phyloP scores from a whole-genome alignment of 306 rosid genomes.

The Cicer pinnatifidum region DNA sequence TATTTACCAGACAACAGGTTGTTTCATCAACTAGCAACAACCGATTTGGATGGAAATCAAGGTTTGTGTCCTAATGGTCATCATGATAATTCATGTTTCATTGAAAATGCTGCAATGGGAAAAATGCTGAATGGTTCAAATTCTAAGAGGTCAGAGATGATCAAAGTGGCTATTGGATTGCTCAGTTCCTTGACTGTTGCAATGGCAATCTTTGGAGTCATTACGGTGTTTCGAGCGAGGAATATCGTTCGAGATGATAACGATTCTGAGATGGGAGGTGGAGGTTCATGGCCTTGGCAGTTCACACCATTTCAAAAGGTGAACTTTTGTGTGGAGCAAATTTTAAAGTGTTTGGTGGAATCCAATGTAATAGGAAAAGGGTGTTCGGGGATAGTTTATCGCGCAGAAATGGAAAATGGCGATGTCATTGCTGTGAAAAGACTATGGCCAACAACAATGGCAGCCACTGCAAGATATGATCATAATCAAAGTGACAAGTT shows the following conservation, averaged over 20 bases:
- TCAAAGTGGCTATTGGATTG: constrained; percentile 65
- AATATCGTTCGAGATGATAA: constrained; percentile 59
- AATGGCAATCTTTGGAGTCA: constrained; percentile 62
- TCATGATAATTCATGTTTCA: constrained; percentile 56
- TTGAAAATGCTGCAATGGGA: constrained; percentile 51
- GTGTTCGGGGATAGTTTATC: constrained; percentile 79
- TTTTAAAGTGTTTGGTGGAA: constrained; percentile 70
- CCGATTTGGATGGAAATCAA: constrained; percentile 69
- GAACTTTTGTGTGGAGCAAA: constrained; percentile 76
- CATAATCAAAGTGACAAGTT: constrained; percentile 52
- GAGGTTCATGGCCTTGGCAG: constrained; percentile 77
- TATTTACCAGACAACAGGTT: constrained; percentile 77
- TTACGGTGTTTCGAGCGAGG: constrained; percentile 57
- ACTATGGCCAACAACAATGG: constrained; percentile 75
- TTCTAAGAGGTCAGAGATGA: constrained; percentile 52
- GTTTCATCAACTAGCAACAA: constrained; percentile 64
- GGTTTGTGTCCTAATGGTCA: constrained; percentile 71
- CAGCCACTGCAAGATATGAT: constrained; percentile 48
- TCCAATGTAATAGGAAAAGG: constrained; percentile 87
- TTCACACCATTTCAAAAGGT: constrained; percentile 87
- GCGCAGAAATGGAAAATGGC: constrained; percentile 70
- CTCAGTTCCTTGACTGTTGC: constrained; percentile 62
- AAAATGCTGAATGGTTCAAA: constrained; percentile 31
- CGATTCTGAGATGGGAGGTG: constrained; percentile 75
- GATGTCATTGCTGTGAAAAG: constrained; percentile 84